Base-by-base conservation (phyloP, 2,329 filamentous ascomycete species). In the Xenosphaeropsis pyriputrescens region DNA sequence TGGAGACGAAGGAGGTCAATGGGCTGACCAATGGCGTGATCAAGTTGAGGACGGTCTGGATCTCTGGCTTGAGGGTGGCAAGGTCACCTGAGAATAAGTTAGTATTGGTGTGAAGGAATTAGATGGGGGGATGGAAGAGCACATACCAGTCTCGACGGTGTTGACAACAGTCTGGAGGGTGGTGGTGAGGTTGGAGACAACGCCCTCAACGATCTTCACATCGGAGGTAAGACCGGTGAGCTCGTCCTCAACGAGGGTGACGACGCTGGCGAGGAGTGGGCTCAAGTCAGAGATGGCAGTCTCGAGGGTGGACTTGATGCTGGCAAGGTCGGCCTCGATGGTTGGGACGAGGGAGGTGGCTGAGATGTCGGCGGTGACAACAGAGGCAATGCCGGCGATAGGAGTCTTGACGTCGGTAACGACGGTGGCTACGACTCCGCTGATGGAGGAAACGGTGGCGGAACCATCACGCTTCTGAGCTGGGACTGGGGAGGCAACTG, bases 11-110 rank as follows among this genome's bases (percentile, higher is more conserved):
- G 16, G 19, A 16, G 13, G 37, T 16, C 35, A 41, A 13, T 14
- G 42, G 42, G 11, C 26, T 32, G 6, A 44, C 29, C n/a, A 44
- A 34, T 18, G 42, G 39, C 12, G 31, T 2, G 35, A 41, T 19
- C 17, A 44, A 29, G 12, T 13, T 26, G 11, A 44, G 31, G 22
- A 44, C 40, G 11, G 30, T 18, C 11, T 18, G 5, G 29, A 44
- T 38, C 32, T 41, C 39, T 7, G 39, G 37, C 5, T 7, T 13
- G 35, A 44, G 32, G 12, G 41, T 19, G 5, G 29, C 11, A 18
- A 35, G 12, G 15, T n/a, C 36, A 19, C 38, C 41, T 43, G 31
- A 7, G 8, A 14, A 15, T 15, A 32, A 15, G 16, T 32, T 32
- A 32, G 30, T 3, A 15, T 32, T 8, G n/a, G 8, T 7, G 2